Evolutionary conservation across 2,329 filamentous ascomycete genomes (phyloP), one percentile per base, ranked within the genome.

Genomic region (Clathrospora elynae): DNA sequence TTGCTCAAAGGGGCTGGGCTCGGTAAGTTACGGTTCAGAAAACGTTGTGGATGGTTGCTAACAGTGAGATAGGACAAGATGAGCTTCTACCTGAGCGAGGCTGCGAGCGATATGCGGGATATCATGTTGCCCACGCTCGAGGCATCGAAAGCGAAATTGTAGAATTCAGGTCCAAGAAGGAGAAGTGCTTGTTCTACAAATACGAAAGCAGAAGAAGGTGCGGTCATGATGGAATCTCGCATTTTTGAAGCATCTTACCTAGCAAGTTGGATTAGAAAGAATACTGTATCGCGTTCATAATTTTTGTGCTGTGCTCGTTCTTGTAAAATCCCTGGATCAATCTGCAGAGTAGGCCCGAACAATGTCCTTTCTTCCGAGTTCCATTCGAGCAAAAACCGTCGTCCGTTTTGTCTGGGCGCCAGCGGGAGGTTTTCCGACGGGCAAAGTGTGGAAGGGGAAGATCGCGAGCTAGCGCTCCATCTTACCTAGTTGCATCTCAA

Each of bases 71-170:
- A 70, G 66, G 85, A 93, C 62, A 86, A 88, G 58, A 96, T 99
- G 92, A 93, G 88, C 73, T 88, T 92, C 79, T 99, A 90, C 75
- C 78, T 99, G 56, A 95, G 90, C 65, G 93, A 99, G 75, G 92
- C 93, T 0, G 93, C 92, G 1, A 81, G 84, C 49, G 93, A 99
- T 54, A 84, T 99, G 69, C 82, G 91, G 54, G 91, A 96, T 58
- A 73, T 99, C 39, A 81, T 99, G 70, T 74, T 88, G 64, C 87
- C 89, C 14, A 90, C 88, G 32, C 72, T 96, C 30, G 85, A 92
- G 71, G 70, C 82, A 12, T 81, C 87, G 56, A 95, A 95, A 80
- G 83, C 92, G 17, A 96, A 96, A 81, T 74, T 96, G 70, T 96
- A 89, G 45, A 35, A 12, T 23, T 23, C n/a, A n/a, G n/a, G n/a